Evolutionary conservation across 1,139 yeast species (phyloP).

Genomic region (Lodderomyces jiufengensis): DNA sequence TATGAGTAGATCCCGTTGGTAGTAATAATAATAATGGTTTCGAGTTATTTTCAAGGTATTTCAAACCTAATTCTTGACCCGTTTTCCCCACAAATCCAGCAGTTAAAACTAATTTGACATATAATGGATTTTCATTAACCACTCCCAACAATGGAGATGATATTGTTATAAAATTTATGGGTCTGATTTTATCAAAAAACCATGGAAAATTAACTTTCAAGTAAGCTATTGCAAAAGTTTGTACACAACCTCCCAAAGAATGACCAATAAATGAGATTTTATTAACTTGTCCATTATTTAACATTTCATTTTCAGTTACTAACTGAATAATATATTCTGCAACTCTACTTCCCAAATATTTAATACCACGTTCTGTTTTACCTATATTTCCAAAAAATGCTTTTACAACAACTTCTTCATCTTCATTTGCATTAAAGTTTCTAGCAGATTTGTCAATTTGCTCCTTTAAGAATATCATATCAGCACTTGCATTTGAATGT

Average conservation of each 20-base stretch:
- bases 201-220: conserved; percentile 61
- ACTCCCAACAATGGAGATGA: conserved; percentile 91
- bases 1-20: conserved; percentile 81
- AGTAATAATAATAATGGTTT: conserved; percentile 69
- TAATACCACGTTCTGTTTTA: conserved; percentile 86
- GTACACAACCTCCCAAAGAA: conserved; percentile 88
- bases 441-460: conserved; percentile 54
- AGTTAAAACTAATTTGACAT: conserved; percentile 77
- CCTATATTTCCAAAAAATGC: conserved; percentile 85
- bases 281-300: conserved; percentile 35
- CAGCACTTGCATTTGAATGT: conserved; percentile 86
- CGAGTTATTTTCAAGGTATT: conserved; percentile 30
- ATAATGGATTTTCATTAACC: conserved; percentile 79
- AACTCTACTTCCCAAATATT: conserved; percentile 76
- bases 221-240: conserved; percentile 87
- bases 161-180: conserved; percentile 77
- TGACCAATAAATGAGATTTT: conserved; percentile 88
- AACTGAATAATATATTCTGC: conserved; percentile 73
- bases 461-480: conserved; percentile 83
- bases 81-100: conserved; percentile 91
- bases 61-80: conserved; percentile 85
- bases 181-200: conserved; percentile 61
- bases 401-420: conserved; percentile 62
- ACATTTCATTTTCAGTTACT: conserved; percentile 36
- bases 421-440: conserved; percentile 24